These are phyloP conservation scores for Luffa aegyptiaca DNA, from an alignment of 306 rosid genomes.

Conservation along the genomic window DNA sequence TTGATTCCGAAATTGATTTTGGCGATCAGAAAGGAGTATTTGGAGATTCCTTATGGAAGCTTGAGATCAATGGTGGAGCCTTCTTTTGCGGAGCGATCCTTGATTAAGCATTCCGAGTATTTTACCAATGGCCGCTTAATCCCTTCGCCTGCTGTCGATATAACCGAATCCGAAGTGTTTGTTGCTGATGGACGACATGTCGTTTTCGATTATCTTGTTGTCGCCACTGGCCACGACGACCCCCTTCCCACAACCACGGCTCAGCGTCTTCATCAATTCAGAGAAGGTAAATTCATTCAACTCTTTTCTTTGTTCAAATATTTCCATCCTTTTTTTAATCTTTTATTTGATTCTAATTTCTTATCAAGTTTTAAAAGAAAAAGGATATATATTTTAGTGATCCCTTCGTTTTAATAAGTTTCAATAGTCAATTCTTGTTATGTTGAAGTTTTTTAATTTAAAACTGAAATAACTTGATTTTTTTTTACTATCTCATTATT, in stretches of 20 bases:
- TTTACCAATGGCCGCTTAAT: conserved; percentile 37
- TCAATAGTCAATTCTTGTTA: no score
- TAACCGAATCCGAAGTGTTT: conserved; percentile 45
- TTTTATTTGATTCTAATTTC: no score
- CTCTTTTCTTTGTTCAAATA: background rate
- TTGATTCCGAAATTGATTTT: background rate
- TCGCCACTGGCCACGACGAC: conserved; percentile 65
- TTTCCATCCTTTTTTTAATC: no score
- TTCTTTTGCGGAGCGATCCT: conserved; percentile 43
- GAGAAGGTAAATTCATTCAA: conserved; percentile 27
- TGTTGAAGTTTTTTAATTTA: no score
- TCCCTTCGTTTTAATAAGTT: no score
- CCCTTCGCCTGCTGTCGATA: conserved; percentile 29
- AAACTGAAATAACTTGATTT: no score
- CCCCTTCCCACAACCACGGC: conserved; percentile 33
- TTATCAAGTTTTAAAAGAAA: no score
- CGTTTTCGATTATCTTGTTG: conserved; percentile 47
- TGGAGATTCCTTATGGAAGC: conserved; percentile 72
- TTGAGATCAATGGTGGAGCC: conserved; percentile 86
- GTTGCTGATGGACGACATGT: conserved; percentile 44
- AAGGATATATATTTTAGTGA: no score
- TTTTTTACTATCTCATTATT: no score
- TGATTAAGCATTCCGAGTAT: conserved; percentile 59
- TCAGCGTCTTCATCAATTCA: conserved; percentile 42
- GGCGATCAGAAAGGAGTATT: conserved; percentile 61